These are phyloP conservation scores for Tubosaeta brunneosetosa DNA, from an alignment of 768 basidiomycete species.

Conservation along the genomic window DNA sequence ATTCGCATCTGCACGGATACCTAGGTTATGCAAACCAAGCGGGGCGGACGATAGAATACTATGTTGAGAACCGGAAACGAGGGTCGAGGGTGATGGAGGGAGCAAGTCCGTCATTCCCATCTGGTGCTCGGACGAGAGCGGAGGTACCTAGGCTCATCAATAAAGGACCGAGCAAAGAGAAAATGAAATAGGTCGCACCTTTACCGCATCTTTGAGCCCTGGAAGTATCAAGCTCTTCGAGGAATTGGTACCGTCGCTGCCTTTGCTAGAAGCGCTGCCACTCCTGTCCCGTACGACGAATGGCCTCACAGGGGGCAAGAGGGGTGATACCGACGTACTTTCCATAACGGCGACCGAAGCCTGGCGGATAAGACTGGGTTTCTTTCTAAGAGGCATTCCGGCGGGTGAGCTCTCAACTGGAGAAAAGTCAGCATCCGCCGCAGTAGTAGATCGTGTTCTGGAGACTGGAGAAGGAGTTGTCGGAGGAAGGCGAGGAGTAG, in stretches of 20 bases:
- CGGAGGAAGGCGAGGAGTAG: slow-evolving; percentile 19
- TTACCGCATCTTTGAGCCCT: slow-evolving; percentile 68
- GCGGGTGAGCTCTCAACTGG: slow-evolving; percentile 9
- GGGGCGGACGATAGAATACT: slow-evolving; percentile 37
- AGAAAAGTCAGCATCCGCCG: slow-evolving; percentile 18
- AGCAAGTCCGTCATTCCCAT: slow-evolving; percentile 64
- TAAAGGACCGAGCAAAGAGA: background rate
- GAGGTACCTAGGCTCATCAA: slow-evolving; percentile 47
- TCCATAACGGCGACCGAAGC: slow-evolving; percentile 56
- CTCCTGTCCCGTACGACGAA: slow-evolving; percentile 46
- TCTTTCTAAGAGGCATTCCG: slow-evolving; percentile 14
- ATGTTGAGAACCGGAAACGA: slow-evolving; percentile 34
- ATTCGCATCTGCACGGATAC: slow-evolving; percentile 30
- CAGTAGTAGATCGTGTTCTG: slow-evolving; percentile 34
- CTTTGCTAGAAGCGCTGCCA: slow-evolving; percentile 42
- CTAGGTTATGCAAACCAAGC: slow-evolving; percentile 28
- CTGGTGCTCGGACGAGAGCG: slow-evolving; percentile 64
- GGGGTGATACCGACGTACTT: slow-evolving; percentile 33
- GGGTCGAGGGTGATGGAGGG: slow-evolving; percentile 66
- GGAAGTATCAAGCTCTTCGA: slow-evolving; percentile 40
- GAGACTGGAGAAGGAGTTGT: slow-evolving; percentile 31
- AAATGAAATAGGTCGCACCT: slow-evolving; percentile 38
- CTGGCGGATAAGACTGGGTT: slow-evolving; percentile 44
- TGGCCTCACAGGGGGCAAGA: slow-evolving; percentile 43
- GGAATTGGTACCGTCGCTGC: slow-evolving; percentile 31